Percentiles rank a stretch among this genome's conserved stretches.
These are phyloP conservation scores for Candida adriatica DNA, from an alignment of 805 yeast species.

Conservation along the genomic window DNA sequence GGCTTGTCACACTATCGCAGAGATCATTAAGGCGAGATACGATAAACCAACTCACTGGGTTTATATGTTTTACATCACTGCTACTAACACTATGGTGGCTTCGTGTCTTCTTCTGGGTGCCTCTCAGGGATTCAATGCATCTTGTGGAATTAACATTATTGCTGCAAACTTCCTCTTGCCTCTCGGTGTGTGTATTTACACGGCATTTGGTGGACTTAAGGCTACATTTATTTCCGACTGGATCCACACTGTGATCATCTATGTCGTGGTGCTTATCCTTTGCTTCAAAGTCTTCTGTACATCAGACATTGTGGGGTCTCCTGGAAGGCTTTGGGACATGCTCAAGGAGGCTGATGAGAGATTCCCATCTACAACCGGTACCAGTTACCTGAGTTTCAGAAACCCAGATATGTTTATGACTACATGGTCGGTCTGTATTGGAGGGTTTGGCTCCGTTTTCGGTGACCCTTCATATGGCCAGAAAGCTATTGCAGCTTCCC, in stretches of 20 bases:
- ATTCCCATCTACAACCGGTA: conserved; percentile 26
- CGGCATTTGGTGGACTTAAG: conserved; percentile 43
- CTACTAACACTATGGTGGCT: conserved; percentile 32
- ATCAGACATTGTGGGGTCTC: conserved; percentile 36
- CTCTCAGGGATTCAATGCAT: conserved; percentile 32
- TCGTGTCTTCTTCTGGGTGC: conserved; percentile 37
- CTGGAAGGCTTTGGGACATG: conserved; percentile 36
- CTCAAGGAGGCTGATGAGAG: conserved; percentile 28
- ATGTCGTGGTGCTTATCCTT: conserved; percentile 29
- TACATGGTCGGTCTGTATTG: conserved; percentile 26
- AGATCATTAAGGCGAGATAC: conserved; percentile 30
- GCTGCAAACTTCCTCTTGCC: conserved; percentile 41
- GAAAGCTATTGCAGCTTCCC: conserved; percentile 36
- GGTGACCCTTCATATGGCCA: conserved; percentile 34
- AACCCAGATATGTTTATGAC: conserved; percentile 25
- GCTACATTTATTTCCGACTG: conserved; percentile 48
- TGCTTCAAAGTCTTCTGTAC: conserved; percentile 30
- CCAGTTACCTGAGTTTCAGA: conserved; percentile 27
- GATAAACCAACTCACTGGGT: conserved; percentile 31
- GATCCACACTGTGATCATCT: conserved; percentile 42
- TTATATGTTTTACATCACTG: conserved; percentile 29
- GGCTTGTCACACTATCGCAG: conserved; percentile 35
- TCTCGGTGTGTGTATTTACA: conserved; percentile 40
- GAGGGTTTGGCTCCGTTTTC: conserved; percentile 28
- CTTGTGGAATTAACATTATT: conserved; percentile 38